A percentile compares a stretch with the other conserved stretches of the same genome.
These are phyloP conservation scores for Lycium barbarum DNA, from an alignment of 257 asterid species.

Conservation along the genomic window DNA sequence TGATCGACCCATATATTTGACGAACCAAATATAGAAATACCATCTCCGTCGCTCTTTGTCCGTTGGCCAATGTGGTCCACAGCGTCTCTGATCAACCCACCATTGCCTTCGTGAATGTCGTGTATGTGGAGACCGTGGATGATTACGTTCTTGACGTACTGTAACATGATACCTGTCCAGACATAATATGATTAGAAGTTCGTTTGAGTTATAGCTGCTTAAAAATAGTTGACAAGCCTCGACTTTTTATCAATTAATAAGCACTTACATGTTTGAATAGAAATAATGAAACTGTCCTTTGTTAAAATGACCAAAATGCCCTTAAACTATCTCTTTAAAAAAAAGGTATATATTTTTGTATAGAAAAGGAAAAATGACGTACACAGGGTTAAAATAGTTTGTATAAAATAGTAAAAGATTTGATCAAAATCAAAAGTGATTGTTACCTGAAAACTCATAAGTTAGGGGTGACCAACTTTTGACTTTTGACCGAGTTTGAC, in stretches of 20 bases:
- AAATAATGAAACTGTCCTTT: background rate
- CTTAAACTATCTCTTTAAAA: too few relatives aligned
- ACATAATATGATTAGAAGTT: background rate
- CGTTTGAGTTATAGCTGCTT: background rate
- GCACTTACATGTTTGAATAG: background rate
- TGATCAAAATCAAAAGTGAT: too few relatives aligned
- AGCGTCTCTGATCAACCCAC: conserved; percentile 68
- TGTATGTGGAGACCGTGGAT: conserved; percentile 68
- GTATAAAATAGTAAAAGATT: too few relatives aligned
- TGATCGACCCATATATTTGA: conserved; percentile 87
- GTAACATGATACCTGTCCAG: conserved; percentile 55
- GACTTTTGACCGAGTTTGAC: too few relatives aligned
- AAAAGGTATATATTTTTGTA: too few relatives aligned
- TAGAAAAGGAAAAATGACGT: too few relatives aligned
- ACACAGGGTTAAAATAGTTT: too few relatives aligned
- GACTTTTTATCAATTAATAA: too few relatives aligned
- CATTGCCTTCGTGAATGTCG: conserved; percentile 48
- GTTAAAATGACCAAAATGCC: too few relatives aligned
- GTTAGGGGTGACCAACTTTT: too few relatives aligned
- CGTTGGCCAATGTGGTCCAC: conserved; percentile 64
- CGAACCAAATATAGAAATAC: conserved; percentile 69
- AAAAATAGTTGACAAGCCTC: background rate
- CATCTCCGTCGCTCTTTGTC: conserved; percentile 80
- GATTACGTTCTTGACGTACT: conserved; percentile 66
- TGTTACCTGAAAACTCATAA: too few relatives aligned